These are phyloP conservation scores for Ogataea zsoltii DNA, from an alignment of 805 yeast genomes.

Conservation along the genomic window DNA sequence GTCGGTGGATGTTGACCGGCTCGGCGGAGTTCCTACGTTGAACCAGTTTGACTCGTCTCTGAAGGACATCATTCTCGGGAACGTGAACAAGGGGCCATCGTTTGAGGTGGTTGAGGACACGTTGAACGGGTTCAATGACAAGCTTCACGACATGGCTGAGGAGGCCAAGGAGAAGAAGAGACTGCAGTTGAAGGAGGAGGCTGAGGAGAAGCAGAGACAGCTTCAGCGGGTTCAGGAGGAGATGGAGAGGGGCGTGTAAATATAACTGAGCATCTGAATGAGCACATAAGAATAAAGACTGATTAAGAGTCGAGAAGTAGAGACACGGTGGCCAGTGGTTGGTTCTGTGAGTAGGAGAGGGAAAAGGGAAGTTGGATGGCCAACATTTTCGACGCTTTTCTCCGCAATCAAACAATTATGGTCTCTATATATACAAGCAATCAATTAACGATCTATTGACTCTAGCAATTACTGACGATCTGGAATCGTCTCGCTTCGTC, in stretches of 20 bases:
- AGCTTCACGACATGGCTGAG: conserved; percentile 27
- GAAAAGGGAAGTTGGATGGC: too few species aligned
- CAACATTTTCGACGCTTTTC: too few species aligned
- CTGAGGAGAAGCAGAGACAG: conserved; percentile 27
- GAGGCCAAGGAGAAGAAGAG: conserved; percentile 24
- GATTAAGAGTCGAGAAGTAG: too few species aligned
- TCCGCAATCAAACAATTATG: too few species aligned
- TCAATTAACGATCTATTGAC: too few species aligned
- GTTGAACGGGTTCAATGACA: conserved; percentile 28
- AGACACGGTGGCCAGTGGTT: not conserved
- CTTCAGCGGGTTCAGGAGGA: conserved; percentile 25
- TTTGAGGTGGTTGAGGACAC: conserved; percentile 34
- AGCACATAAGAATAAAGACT: too few species aligned
- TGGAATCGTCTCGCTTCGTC: not conserved
- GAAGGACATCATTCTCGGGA: conserved; percentile 33
- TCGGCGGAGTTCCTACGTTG: conserved; percentile 23
- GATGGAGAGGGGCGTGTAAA: conserved; percentile 18
- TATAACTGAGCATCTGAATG: not conserved
- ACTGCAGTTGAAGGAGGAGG: conserved; percentile 22
- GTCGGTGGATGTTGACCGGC: conserved; percentile 21
- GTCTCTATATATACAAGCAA: too few species aligned
- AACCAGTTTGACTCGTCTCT: conserved; percentile 27
- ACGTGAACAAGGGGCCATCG: conserved; percentile 34
- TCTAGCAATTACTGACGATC: too few species aligned
- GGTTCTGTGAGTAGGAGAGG: too few species aligned